phyloP scores from a whole-genome alignment of 352 stramenopile species.

The Pythium vanterpoolii region DNA sequence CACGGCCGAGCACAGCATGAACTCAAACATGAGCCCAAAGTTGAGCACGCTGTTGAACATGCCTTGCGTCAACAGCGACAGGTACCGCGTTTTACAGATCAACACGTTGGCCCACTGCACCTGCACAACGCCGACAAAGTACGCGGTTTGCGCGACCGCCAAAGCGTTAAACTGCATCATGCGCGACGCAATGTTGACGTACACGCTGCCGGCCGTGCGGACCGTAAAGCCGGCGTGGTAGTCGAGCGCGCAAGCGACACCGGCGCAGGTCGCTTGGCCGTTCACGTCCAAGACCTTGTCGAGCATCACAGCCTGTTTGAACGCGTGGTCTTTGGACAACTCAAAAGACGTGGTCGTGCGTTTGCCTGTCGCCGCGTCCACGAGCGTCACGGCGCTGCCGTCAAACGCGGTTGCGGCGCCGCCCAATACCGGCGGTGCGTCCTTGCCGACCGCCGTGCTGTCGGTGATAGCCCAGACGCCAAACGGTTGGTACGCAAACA shows the following conservation, averaged over 20 bases:
- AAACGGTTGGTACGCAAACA: conserved; percentile 68
- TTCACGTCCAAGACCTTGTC: conserved; percentile 38
- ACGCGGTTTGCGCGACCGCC: conserved; percentile 81
- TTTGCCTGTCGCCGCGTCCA: conserved; percentile 33
- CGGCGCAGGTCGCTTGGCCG: conserved; percentile 33
- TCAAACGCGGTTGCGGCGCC: conserved; percentile 40
- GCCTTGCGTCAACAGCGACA: conserved; percentile 88
- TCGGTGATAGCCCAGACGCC: conserved; percentile 74
- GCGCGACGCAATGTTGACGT: conserved; percentile 84
- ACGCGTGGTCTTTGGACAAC: conserved; percentile 33
- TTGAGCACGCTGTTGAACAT: conserved; percentile 92
- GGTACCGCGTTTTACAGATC: conserved; percentile 92
- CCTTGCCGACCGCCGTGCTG: conserved; percentile 17
- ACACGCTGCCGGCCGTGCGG: conserved; percentile 26
- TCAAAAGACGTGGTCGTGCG: conserved; percentile 26
- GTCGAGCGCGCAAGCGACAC: conserved; percentile 49
- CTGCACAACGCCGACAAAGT: conserved; percentile 84
- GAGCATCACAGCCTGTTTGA: conserved; percentile 48
- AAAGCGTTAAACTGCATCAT: conserved; percentile 87
- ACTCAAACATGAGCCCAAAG: conserved; percentile 92
- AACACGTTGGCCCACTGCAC: conserved; percentile 91
- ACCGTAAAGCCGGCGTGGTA: conserved; percentile 49
- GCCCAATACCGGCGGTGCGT: conserved; percentile 28
- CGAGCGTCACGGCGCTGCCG: conserved; percentile 28
- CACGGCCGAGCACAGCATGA: conserved; percentile 82